Evolutionary conservation across 2,329 filamentous ascomycete genomes (phyloP), one percentile per base, ranked within the genome.

Genomic region (Aspergillus ibericus): DNA sequence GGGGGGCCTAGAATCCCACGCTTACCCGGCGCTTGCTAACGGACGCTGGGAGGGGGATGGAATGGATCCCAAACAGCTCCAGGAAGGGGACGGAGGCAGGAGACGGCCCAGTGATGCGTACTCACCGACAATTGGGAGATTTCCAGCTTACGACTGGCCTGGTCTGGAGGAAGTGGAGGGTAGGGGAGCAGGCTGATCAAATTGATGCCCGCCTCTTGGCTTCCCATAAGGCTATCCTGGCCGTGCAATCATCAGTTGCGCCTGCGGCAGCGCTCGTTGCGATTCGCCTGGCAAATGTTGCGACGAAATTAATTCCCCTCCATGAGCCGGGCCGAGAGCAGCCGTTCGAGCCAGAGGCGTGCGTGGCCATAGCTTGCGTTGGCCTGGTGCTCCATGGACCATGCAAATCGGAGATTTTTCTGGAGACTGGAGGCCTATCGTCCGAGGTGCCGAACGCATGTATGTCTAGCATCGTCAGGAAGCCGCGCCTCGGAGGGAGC

Each of bases 351-450:
- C 38, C 7, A 50, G 50, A 56, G 47, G 59, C 36, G 53, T 53
- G 50, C 50, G 50, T 53, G 50, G 50, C 50, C 46, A 53, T 47
- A 46, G 55, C 47, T 56, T 42, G 27, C 22, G 48, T 50, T 52
- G 25, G 44, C 35, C 25, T 22, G 34, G 34, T 36, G 22, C 38
- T 53, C 32, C 36, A 49, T 46, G 16, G n/a, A 34, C 40, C 53
- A 53, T 58, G 58, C 60, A 57, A 54, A 58, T 63, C 60, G 60
- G 60, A 63, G 53, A 63, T 61, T 63, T 63, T 63, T 47, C 36
- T 61, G 10, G 34, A 35, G 27, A 35, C 46, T 58, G 35, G 55
- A 16, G 29, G 48, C 42, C 44, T 54, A 38, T 58, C 42, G 49
- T 53, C 42, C 15, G 55, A 49, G 38, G 32, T 40, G 52, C 48